Base-by-base conservation (phyloP, 768 basidiomycete genomes). In the Podaxis sp. region DNA sequence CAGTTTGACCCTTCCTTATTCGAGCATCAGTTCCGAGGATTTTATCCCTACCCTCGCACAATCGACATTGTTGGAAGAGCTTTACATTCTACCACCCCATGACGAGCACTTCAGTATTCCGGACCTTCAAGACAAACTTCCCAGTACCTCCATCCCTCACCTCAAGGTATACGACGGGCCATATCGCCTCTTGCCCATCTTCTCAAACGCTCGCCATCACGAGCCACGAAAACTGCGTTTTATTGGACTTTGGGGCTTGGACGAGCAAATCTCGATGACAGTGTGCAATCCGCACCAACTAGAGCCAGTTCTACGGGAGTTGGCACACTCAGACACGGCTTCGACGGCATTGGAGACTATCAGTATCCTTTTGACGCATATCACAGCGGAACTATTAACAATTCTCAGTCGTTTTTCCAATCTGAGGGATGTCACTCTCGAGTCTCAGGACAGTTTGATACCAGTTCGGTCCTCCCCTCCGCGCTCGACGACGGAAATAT, bases 31-130 rank as follows among this genome's bases (percentile, higher is more conserved):
- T 51, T 57, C 36, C 67, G 58, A 59, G 15, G 49, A 59, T n/a
- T 59, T 59, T 17, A 38, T 59, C 15, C 58, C 58, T 17, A n/a
- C 58, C 5, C 58, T 59, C 49, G 38, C 38, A 6, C 47, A 49
- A 8, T 37, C 29, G 12, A 15, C 22, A 8, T 50, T 36, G 8
- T 38, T 78, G 9, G 65, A 72, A 33, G 69, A 73, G 17, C 65
- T 78, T 11, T 69, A 70, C 41, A 69, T 76, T n/a, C 66, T 75
- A 54, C 66, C 69, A 24, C 73, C 75, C n/a, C 60, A 66, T 2
- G 69, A 71, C 19, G 71, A 71, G n/a, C 50, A 64, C 22, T 60
- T 57, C 9, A 66, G 53, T 8, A 68, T 70, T 49, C 53, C 69
- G 7, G 63, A 57, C 6, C 57, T 72, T 2, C 57, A 66, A 3